Conservation (phyloP, 306 rosid genomes). For the Abrus precatorius region DNA sequence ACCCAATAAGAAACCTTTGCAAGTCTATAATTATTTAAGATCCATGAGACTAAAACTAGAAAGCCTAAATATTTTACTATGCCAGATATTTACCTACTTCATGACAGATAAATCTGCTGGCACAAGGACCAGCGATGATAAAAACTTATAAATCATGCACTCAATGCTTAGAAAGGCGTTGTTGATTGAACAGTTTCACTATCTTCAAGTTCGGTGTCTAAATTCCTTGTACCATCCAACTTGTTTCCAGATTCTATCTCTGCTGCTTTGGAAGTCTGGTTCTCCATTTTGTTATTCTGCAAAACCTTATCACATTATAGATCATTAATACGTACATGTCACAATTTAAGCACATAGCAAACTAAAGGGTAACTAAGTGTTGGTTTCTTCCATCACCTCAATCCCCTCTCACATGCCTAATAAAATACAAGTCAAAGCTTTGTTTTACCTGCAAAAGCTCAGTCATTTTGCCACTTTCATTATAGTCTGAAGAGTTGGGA, state of each 20-base stretch:
- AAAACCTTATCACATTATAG: constrained; percentile 57
- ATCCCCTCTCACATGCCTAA: neutral
- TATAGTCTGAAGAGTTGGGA: constrained; percentile 53
- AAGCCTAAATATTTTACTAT: constrained; percentile 45
- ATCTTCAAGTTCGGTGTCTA: constrained; percentile 50
- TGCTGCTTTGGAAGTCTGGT: constrained; percentile 51
- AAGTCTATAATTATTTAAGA: constrained; percentile 40
- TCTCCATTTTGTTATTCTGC: constrained; percentile 68
- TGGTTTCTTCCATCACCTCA: constrained; percentile 13
- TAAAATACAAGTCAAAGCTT: constrained; percentile 21
- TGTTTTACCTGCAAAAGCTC: constrained; percentile 81
- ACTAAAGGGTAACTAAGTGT: constrained; percentile 20
- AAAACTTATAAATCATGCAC: constrained; percentile 10
- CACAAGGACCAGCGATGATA: constrained; percentile 24
- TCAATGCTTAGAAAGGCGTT: constrained; percentile 29
- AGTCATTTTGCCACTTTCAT: constrained; percentile 66
- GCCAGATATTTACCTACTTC: constrained; percentile 39
- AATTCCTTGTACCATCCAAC: constrained; percentile 50
- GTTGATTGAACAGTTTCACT: constrained; percentile 48
- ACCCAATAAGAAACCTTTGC: constrained; percentile 39
- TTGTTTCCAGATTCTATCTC: constrained; percentile 51
- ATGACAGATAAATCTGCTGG: constrained; percentile 20
- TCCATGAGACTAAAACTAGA: constrained; percentile 32
- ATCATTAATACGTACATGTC: constrained; percentile 39
- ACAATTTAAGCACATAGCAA: constrained; percentile 3